Base-by-base conservation (phyloP, 805 yeast species). In the Diddensiella transvaalensis region DNA sequence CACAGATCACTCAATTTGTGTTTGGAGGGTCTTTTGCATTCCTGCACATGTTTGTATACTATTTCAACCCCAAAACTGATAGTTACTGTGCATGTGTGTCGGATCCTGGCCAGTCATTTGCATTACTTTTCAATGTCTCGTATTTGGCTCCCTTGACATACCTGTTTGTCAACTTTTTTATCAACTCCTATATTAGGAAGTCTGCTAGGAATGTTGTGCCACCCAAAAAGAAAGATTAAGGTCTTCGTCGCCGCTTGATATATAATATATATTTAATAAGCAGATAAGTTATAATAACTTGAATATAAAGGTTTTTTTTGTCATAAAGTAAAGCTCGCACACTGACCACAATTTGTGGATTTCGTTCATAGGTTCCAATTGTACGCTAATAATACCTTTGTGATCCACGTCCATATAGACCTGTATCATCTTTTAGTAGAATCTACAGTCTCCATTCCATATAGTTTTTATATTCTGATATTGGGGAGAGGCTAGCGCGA, bases 11-110 rank as follows among this genome's bases (percentile, higher is more conserved):
- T 36, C 89, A 83, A 65, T 83, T 83, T 60, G 70, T 83, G 6
- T 59, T 79, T 43, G 89, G 89, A 21, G 89, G 88, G 22, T 72
- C 81, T 2, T 68, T 82, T 51, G 87, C 87, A n/a, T 65, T 80
- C 36, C 64, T 76, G 50, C 88, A 83, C 61, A 64, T 82, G 43
- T 83, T 83, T 59, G 72, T 83, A 47, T 73, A 72, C 62, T 81
- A 79, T 61, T 74, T 74, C 52, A 83, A 83, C 60, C 66, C 74
- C 11, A 52, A 62, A 22, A 68, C 73, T 30, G 73, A 70, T 17
- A 55, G 54, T 13, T 73, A 70, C 59, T 66, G 68, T 40, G 63
- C 71, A 52, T 83, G 89, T 62, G 75, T 83, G 49, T 64, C 71
- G 18, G 70, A 78, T 46, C 68, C 82, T 13, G 85, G 80, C 52